phyloP scores from a whole-genome alignment of 2,329 filamentous ascomycete genomes.

The Fusarium liriodendri region DNA sequence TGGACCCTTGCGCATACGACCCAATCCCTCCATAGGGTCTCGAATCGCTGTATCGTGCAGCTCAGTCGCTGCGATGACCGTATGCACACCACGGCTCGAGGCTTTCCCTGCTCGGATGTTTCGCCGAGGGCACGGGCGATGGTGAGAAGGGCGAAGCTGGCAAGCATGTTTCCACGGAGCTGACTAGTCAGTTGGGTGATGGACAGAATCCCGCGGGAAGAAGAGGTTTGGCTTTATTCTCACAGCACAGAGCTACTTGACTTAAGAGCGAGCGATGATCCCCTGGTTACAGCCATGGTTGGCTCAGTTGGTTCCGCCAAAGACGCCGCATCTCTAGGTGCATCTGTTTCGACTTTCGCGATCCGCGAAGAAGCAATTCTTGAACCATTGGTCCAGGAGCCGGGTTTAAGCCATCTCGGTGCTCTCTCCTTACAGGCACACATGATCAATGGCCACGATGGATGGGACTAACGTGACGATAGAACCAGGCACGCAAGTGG shows the following conservation, averaged over 20 bases:
- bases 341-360: not conserved
- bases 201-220: not conserved
- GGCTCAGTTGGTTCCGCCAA: not conserved
- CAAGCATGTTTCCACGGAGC: slow-evolving; percentile 16
- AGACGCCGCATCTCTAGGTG: not conserved
- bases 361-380: slow-evolving; percentile 8
- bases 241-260: not conserved
- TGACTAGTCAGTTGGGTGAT: not conserved
- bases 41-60: slow-evolving; percentile 22
- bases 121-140: slow-evolving; percentile 28
- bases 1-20: slow-evolving; percentile 8
- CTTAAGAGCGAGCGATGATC: not conserved
- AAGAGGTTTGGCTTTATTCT: not conserved
- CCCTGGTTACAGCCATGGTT: not conserved
- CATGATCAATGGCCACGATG: not conserved
- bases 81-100: slow-evolving; percentile 3
- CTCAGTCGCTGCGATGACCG: slow-evolving; percentile 10
- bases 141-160: slow-evolving; percentile 22
- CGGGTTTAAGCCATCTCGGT: not conserved
- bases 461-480: not conserved
- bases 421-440: not conserved
- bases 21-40: slow-evolving; percentile 20
- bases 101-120: slow-evolving; percentile 25
- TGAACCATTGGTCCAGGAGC: not conserved
- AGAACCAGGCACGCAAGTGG: not conserved